These are phyloP conservation scores for Cryphonectria japonica DNA, from an alignment of 2,329 filamentous ascomycete species.

Conservation along the genomic window DNA sequence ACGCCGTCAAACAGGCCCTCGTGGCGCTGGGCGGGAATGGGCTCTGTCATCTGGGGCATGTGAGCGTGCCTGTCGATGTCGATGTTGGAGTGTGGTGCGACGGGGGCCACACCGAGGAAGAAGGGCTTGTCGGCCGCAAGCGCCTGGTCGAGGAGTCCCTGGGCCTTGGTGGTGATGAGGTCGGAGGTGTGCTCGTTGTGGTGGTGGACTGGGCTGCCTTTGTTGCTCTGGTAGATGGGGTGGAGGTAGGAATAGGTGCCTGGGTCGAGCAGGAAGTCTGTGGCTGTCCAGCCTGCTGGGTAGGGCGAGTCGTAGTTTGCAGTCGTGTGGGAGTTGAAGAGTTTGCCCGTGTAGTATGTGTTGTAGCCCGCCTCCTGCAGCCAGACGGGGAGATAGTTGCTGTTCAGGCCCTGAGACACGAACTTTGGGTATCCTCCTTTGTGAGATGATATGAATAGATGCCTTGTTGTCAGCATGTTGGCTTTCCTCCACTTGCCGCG, in stretches of 20 bases:
- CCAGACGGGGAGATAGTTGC: conserved; percentile 55
- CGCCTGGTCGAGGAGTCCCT: conserved; percentile 58
- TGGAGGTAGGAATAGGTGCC: conserved; percentile 72
- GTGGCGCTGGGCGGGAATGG: conserved; percentile 62
- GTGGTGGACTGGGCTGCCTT: conserved; percentile 56
- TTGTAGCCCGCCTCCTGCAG: conserved; percentile 55
- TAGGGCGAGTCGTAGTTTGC: conserved; percentile 55
- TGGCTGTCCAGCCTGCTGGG: conserved; percentile 60
- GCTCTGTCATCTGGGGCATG: conserved; percentile 46
- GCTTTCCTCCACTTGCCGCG: not conserved
- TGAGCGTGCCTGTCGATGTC: conserved; percentile 57
- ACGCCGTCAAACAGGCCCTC: conserved; percentile 61
- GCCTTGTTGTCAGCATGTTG: conserved; percentile 26
- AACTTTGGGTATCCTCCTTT: conserved; percentile 54
- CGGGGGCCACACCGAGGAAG: conserved; percentile 62
- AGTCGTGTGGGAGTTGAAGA: conserved; percentile 55
- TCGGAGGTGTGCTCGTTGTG: conserved; percentile 60
- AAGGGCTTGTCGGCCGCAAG: conserved; percentile 55
- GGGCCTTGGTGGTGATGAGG: conserved; percentile 54
- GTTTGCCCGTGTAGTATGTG: conserved; percentile 59
- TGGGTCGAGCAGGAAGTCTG: conserved; percentile 64
- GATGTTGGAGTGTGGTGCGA: conserved; percentile 59
- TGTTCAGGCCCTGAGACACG: conserved; percentile 52
- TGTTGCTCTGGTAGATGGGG: conserved; percentile 63
- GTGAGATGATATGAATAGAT: not conserved